phyloP scores from a whole-genome alignment of 177 flowering plant species.

The Telopea speciosissima region DNA sequence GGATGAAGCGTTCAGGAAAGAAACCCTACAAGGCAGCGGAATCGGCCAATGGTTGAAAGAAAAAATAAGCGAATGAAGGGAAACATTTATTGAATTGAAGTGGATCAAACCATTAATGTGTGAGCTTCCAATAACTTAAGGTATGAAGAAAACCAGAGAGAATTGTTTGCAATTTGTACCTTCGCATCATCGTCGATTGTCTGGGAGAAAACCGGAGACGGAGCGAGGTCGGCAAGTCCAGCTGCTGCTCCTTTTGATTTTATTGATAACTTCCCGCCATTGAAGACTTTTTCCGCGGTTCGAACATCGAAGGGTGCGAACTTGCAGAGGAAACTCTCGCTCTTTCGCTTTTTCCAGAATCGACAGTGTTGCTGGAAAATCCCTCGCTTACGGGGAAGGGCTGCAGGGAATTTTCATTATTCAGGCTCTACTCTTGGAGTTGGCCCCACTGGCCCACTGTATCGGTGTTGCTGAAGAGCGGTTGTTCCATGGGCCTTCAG shows the following conservation, averaged over 20 bases:
- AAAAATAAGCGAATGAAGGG: background rate
- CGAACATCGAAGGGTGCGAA: background rate
- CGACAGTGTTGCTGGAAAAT: background rate
- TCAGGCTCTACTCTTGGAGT: no score
- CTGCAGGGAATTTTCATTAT: background rate
- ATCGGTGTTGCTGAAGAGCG: no score
- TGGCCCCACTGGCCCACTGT: no score
- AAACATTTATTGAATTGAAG: background rate
- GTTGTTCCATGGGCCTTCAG: no score
- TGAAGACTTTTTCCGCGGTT: background rate
- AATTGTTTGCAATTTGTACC: constrained; percentile 1
- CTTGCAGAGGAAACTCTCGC: background rate
- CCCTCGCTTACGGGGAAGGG: background rate
- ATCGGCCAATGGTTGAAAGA: background rate
- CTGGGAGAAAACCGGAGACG: background rate
- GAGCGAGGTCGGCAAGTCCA: background rate
- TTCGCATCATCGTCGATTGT: constrained; percentile 22
- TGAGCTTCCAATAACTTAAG: background rate
- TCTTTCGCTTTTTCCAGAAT: background rate
- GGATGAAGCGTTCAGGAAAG: background rate
- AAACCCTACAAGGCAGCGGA: background rate
- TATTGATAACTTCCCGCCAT: background rate
- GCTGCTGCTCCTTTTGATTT: background rate
- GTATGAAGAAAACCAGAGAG: background rate
- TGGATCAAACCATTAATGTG: background rate